phyloP scores from a whole-genome alignment of 257 asterid species.

The Solanum bulbocastanum region DNA sequence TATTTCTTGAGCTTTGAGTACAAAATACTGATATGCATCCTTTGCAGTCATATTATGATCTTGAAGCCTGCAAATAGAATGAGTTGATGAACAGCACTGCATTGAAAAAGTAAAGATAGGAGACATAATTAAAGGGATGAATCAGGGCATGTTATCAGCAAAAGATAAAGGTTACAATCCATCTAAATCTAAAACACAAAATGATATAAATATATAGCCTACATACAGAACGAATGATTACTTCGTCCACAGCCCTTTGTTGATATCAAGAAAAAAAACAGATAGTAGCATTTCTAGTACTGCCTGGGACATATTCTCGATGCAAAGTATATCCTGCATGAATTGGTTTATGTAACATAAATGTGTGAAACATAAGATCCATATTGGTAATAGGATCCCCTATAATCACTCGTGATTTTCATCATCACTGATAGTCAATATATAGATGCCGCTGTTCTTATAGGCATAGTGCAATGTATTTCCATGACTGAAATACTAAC shows the following conservation, averaged over 20 bases:
- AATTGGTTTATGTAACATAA: not conserved
- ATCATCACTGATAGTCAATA: not conserved
- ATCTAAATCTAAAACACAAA: not conserved
- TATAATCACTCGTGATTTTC: not conserved
- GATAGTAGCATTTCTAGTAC: not conserved
- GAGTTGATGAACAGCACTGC: not conserved
- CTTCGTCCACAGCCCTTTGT: not conserved
- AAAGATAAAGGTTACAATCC: not conserved
- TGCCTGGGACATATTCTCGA: not conserved
- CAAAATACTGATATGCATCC: constrained; percentile 81
- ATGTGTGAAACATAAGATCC: not conserved
- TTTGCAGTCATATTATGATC: constrained; percentile 65
- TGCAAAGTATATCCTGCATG: not conserved
- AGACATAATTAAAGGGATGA: not conserved
- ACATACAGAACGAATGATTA: not conserved
- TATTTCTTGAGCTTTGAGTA: constrained; percentile 85
- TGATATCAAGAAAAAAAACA: not conserved
- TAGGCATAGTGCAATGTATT: not conserved
- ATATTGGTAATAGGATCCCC: not conserved
- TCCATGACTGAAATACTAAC: not conserved
- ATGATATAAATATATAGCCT: not conserved
- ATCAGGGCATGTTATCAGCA: not conserved
- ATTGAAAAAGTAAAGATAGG: not conserved
- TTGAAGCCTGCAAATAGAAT: constrained; percentile 56
- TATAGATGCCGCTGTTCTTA: not conserved